A percentile compares a stretch with the other conserved stretches of the same genome.
Conservation (phyloP, 129 eudicot species). For the Artemisia argyi region DNA sequence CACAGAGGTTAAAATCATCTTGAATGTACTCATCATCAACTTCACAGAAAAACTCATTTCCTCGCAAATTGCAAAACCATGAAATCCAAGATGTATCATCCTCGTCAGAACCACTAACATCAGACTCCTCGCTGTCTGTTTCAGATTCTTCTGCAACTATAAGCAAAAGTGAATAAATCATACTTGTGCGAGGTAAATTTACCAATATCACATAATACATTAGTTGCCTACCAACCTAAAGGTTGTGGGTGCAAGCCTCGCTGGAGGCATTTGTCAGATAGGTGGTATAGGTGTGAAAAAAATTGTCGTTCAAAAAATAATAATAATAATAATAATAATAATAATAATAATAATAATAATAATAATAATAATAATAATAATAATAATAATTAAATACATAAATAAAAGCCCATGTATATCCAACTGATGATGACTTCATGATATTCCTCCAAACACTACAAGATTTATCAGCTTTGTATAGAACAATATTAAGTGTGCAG, state of each 20-base stretch:
- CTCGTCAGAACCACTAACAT: constrained; percentile 90
- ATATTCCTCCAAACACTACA: no score
- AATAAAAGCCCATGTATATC: no score
- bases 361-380: no score
- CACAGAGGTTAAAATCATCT: constrained; percentile 87
- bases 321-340: no score
- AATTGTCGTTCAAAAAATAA: no score
- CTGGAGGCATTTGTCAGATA: no score
- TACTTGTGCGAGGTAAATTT: neutral
- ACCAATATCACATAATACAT: neutral
- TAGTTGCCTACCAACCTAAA: no score
- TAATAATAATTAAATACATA: no score
- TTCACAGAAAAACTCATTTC: constrained; percentile 87
- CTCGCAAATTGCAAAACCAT: constrained; percentile 90
- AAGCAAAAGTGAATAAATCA: constrained; percentile 2
- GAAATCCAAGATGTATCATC: constrained; percentile 92
- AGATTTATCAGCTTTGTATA: no score
- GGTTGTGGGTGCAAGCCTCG: no score
- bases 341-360: no score
- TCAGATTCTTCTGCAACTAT: constrained; percentile 72
- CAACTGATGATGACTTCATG: neutral
- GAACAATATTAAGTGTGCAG: neutral
- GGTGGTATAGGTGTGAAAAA: no score
- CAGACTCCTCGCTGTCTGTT: constrained; percentile 91
- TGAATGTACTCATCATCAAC: constrained; percentile 87